Evolutionary conservation across 768 basidiomycete species (phyloP).

Genomic region (Crepidotus variabilis): DNA sequence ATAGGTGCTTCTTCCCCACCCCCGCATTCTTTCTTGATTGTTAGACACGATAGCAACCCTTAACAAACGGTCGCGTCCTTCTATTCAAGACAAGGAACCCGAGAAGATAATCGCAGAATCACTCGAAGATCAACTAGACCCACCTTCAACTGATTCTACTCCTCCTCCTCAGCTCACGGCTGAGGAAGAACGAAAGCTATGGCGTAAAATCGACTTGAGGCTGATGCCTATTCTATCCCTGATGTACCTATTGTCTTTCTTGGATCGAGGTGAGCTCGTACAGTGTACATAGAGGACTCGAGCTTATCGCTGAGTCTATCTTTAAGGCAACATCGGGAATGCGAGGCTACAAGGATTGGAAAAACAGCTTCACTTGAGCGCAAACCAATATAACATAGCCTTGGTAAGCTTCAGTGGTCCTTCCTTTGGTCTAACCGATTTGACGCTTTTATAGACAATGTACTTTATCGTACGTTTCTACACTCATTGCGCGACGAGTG

Average conservation of each 20-base stretch:
- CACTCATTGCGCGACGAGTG: background rate
- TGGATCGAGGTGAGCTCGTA: conserved; percentile 45
- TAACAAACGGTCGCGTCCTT: no score
- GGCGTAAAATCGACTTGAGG: conserved; percentile 55
- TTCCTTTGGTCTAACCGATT: conserved; percentile 2
- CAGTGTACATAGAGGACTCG: background rate
- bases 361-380: conserved; percentile 50
- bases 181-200: conserved; percentile 27
- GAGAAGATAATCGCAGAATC: background rate
- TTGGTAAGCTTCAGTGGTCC: conserved; percentile 34
- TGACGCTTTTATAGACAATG: conserved; percentile 46
- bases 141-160: background rate
- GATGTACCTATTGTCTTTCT: conserved; percentile 61
- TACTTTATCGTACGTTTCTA: conserved; percentile 56
- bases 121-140: no score
- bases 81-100: background rate
- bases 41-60: no score
- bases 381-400: conserved; percentile 63
- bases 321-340: conserved; percentile 40
- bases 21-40: no score
- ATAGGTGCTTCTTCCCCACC: no score
- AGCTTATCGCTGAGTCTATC: background rate
- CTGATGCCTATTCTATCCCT: conserved; percentile 55
- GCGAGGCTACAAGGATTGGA: conserved; percentile 62
- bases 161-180: background rate